Conservation (phyloP, 2,329 filamentous ascomycete species). For the Hypoxylon sp. region DNA sequence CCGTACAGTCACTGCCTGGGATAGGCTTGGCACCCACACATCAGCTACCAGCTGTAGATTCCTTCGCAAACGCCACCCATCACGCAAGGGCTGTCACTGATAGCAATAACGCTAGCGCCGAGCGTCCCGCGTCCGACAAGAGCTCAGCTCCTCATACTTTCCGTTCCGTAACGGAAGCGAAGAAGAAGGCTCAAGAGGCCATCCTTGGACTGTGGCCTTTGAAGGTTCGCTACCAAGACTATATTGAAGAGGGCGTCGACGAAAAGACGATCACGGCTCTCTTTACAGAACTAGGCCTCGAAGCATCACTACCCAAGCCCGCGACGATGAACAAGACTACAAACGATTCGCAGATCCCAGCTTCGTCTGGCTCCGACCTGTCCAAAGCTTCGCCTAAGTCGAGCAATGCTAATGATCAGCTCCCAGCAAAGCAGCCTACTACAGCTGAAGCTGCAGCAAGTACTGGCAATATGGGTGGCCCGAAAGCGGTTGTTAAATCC, state of each 20-base stretch:
- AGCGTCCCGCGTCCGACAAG: not conserved
- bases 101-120: not conserved
- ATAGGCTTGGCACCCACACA: conserved; percentile 1
- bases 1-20: conserved; percentile 23
- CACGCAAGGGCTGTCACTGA: not conserved
- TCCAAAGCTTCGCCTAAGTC: conserved; percentile 12
- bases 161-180: conserved; percentile 52
- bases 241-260: conserved; percentile 77
- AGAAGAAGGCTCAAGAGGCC: conserved; percentile 69
- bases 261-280: conserved; percentile 66
- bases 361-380: conserved; percentile 1
- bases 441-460: conserved; percentile 1
- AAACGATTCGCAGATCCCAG: conserved; percentile 4
- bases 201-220: conserved; percentile 70
- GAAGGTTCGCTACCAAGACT: conserved; percentile 76
- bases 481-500: conserved; percentile 39
- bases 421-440: conserved; percentile 8
- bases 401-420: conserved; percentile 9
- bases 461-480: conserved; percentile 7
- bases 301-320: conserved; percentile 48
- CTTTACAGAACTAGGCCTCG: conserved; percentile 73
- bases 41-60: not conserved
- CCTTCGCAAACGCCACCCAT: conserved; percentile 8
- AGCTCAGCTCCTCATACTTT: conserved; percentile 24
- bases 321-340: conserved; percentile 11